phyloP scores from a whole-genome alignment of 345 rosid species.

The Populus nigra region DNA sequence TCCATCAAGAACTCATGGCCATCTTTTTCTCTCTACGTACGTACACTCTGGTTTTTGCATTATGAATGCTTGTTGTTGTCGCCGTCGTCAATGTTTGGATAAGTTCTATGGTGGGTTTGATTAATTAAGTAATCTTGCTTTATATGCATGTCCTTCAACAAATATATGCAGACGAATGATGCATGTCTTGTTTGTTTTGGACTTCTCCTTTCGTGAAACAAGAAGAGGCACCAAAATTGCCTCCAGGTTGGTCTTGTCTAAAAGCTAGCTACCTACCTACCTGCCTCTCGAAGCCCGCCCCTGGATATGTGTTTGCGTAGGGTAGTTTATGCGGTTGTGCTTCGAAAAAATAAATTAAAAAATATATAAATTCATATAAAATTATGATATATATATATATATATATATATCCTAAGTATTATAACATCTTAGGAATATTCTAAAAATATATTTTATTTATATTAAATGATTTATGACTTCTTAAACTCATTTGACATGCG shows the following conservation, averaged over 20 bases:
- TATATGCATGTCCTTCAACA: background rate
- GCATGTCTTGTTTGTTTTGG: constrained; percentile 5
- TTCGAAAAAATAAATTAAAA: too few relatives aligned
- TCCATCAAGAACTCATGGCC: background rate
- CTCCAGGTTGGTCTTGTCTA: background rate
- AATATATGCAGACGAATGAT: background rate
- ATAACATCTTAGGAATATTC: too few relatives aligned
- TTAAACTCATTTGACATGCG: too few relatives aligned
- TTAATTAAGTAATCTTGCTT: background rate
- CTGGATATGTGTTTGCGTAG: too few relatives aligned
- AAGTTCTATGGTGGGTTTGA: constrained; percentile 8
- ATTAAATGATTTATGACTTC: too few relatives aligned
- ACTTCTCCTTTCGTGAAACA: background rate
- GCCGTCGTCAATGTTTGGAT: constrained; percentile 7
- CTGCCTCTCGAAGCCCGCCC: background rate
- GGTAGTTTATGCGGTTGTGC: too few relatives aligned
- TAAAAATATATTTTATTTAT: too few relatives aligned
- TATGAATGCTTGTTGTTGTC: background rate
- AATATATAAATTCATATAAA: too few relatives aligned
- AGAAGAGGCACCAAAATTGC: background rate
- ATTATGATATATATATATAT: too few relatives aligned
- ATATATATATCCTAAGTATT: too few relatives aligned
- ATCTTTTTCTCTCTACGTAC: background rate
- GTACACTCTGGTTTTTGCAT: background rate
- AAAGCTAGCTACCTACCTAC: background rate